Conservation (phyloP, 1,284 basidiomycete species). For the Papiliotrema nemorosa region DNA sequence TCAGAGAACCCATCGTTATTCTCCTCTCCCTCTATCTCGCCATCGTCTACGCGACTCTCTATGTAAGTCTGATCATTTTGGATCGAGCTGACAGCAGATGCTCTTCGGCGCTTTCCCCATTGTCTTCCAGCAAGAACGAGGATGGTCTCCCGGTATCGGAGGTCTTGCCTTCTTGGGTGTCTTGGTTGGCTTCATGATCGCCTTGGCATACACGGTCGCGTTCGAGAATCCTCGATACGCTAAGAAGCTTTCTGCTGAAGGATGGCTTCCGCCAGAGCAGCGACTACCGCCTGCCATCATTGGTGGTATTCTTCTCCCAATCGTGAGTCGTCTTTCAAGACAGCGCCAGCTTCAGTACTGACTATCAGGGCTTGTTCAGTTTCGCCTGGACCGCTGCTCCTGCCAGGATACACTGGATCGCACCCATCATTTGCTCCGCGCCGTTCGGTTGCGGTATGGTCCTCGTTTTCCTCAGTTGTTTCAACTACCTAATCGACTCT, state of each 20-base stretch:
- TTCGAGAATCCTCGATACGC: constrained; percentile 28
- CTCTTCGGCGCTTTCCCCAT: constrained; percentile 45
- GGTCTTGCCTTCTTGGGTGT: constrained; percentile 66
- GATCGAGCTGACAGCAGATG: neutral
- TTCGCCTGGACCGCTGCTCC: constrained; percentile 48
- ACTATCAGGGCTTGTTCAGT: constrained; percentile 37
- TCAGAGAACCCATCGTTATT: constrained; percentile 50
- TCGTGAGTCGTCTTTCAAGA: constrained; percentile 35
- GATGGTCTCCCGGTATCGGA: constrained; percentile 52
- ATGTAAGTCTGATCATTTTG: constrained; percentile 16
- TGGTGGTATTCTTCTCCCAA: constrained; percentile 58
- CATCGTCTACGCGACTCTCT: constrained; percentile 38
- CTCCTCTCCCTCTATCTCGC: constrained; percentile 47
- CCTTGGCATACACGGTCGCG: constrained; percentile 56
- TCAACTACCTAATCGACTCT: constrained; percentile 58
- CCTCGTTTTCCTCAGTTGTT: constrained; percentile 53
- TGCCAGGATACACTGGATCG: constrained; percentile 51
- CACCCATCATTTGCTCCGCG: constrained; percentile 57
- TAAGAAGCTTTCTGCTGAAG: constrained; percentile 11
- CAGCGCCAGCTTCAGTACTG: neutral
- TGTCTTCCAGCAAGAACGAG: constrained; percentile 37
- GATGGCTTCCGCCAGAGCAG: constrained; percentile 47
- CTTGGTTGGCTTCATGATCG: constrained; percentile 57
- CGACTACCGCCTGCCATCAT: constrained; percentile 60
- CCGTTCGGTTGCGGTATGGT: constrained; percentile 65